phyloP scores from a whole-genome alignment of 352 stramenopile species.

The Phytophthora sp. region DNA sequence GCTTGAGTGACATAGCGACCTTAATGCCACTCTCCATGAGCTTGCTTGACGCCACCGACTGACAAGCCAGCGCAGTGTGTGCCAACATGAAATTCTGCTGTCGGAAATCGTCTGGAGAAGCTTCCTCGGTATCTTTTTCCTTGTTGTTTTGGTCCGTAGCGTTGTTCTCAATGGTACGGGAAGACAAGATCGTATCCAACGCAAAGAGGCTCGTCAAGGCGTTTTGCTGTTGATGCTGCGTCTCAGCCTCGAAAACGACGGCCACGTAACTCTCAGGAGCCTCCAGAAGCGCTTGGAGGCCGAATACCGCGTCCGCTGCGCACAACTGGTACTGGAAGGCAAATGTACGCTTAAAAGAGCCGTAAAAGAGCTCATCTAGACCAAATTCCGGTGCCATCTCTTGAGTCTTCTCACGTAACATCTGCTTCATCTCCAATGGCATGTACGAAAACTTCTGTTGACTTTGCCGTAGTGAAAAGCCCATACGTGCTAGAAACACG shows the following conservation, averaged over 20 bases:
- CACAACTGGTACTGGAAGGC: conserved; percentile 96
- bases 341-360: conserved; percentile 94
- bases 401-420: conserved; percentile 92
- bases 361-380: conserved; percentile 96
- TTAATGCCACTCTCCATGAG: conserved; percentile 94
- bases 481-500: conserved; percentile 98
- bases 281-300: conserved; percentile 94
- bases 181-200: conserved; percentile 34
- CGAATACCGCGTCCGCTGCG: conserved; percentile 95
- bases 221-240: conserved; percentile 58
- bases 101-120: conserved; percentile 60
- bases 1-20: conserved; percentile 95
- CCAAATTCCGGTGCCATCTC: conserved; percentile 95
- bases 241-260: conserved; percentile 69
- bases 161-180: conserved; percentile 2
- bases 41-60: conserved; percentile 67
- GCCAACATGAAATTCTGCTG: conserved; percentile 86
- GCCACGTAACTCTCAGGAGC: conserved; percentile 76
- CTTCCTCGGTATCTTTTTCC: conserved; percentile 25
- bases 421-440: conserved; percentile 91
- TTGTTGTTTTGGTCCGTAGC: conserved; percentile 33
- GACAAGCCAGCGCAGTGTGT: conserved; percentile 73
- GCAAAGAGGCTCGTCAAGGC: conserved; percentile 48
- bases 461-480: conserved; percentile 95
- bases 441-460: conserved; percentile 97